Percentiles rank a stretch among this genome's conserved stretches.
Conservation (phyloP, 805 yeast species). For the Nakazawaea anatomiae region DNA sequence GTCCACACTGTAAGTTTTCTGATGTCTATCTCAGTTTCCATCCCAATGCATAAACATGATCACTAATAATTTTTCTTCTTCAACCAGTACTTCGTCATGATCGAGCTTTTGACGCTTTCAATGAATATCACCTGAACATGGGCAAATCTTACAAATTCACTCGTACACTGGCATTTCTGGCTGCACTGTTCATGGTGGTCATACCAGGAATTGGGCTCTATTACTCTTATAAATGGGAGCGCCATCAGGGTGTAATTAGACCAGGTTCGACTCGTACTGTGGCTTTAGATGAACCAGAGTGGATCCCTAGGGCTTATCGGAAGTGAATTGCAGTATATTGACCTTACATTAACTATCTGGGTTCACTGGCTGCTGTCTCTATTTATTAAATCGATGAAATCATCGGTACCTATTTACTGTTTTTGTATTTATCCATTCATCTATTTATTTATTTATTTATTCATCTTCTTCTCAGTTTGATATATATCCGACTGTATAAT, state of each 20-base stretch:
- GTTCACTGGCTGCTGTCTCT: no score
- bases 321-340: neutral
- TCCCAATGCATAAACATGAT: neutral
- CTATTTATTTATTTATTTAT: conserved; percentile 6
- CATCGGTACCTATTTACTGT: neutral
- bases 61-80: neutral
- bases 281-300: conserved; percentile 1
- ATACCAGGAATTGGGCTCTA: conserved; percentile 7
- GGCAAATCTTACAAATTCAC: conserved; percentile 4
- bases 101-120: conserved; percentile 6
- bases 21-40: no score
- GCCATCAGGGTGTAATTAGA: conserved; percentile 1
- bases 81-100: conserved; percentile 7
- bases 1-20: conserved; percentile 8
- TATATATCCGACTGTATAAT: no score
- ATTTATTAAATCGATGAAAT: no score
- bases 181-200: conserved; percentile 2
- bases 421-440: neutral
- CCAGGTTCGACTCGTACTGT: neutral
- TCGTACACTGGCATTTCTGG: conserved; percentile 4
- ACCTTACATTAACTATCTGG: no score
- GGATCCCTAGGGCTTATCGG: conserved; percentile 2
- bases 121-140: neutral
- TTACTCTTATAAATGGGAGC: conserved; percentile 3
- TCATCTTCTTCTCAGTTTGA: neutral